Conservation (phyloP, 2,329 filamentous ascomycete species). For the Colletotrichum scovillei region DNA sequence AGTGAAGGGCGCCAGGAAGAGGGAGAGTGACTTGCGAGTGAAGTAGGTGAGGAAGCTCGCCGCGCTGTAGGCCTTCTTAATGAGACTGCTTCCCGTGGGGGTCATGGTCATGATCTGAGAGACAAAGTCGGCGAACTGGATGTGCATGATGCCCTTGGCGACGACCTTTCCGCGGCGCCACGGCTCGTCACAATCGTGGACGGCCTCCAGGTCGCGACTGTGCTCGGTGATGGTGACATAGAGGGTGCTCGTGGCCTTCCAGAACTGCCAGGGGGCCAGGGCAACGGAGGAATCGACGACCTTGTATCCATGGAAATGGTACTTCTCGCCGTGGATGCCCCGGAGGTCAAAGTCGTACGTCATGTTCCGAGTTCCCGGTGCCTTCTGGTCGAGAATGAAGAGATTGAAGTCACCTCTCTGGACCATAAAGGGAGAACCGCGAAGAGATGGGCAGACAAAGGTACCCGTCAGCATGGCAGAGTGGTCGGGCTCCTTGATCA, state of each 20-base stretch:
- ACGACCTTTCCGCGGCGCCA: conserved; percentile 57
- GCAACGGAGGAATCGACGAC: conserved; percentile 70
- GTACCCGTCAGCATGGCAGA: conserved; percentile 67
- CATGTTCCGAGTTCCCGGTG: conserved; percentile 68
- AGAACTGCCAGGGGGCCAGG: conserved; percentile 66
- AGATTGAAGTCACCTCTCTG: conserved; percentile 67
- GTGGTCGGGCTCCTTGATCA: conserved; percentile 60
- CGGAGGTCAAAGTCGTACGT: conserved; percentile 72
- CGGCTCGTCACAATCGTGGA: conserved; percentile 48
- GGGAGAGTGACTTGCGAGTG: conserved; percentile 61
- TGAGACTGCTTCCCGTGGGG: conserved; percentile 58
- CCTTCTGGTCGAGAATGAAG: conserved; percentile 63
- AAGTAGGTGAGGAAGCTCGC: conserved; percentile 67
- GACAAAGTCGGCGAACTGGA: conserved; percentile 64
- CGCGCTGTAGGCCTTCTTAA: conserved; percentile 57
- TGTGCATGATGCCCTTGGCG: conserved; percentile 70
- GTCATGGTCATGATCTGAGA: conserved; percentile 66
- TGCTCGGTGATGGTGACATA: conserved; percentile 68
- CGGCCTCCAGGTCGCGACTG: conserved; percentile 39
- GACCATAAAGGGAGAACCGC: conserved; percentile 70
- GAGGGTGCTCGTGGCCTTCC: conserved; percentile 71
- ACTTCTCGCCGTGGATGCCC: conserved; percentile 60
- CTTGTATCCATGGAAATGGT: conserved; percentile 73
- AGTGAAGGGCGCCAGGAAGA: conserved; percentile 66
- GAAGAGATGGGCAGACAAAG: conserved; percentile 65